Evolutionary conservation across 2,329 filamentous ascomycete species (phyloP).

Genomic region (Arthrobotrys conoides): DNA sequence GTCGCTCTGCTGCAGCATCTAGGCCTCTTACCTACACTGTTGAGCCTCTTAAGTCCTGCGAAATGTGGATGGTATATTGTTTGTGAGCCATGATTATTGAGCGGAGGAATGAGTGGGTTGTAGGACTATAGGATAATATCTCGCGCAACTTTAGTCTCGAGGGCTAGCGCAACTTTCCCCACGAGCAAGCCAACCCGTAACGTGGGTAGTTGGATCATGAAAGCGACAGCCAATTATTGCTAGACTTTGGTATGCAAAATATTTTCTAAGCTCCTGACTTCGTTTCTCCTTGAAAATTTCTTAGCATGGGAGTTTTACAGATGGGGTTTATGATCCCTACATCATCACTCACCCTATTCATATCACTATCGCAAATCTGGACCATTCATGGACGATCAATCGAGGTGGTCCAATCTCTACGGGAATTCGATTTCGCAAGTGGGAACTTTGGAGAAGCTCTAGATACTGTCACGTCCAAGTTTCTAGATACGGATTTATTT

Average conservation of each 20-base stretch:
- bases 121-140: neutral
- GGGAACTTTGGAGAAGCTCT: neutral
- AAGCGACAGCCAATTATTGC: neutral
- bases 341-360: neutral
- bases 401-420: slow-evolving; percentile 26
- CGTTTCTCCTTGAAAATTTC: neutral
- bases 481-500: slow-evolving; percentile 17
- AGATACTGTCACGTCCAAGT: slow-evolving; percentile 1
- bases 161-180: too few species aligned
- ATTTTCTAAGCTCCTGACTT: neutral
- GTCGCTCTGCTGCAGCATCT: too few species aligned
- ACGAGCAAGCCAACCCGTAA: neutral
- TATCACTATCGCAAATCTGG: neutral
- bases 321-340: neutral
- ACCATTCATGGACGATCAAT: neutral
- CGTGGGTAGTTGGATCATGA: neutral
- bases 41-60: too few species aligned
- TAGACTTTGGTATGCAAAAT: neutral
- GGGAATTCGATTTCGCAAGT: neutral
- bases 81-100: neutral
- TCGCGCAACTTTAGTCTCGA: too few species aligned
- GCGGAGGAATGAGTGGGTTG: neutral
- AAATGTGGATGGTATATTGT: too few species aligned
- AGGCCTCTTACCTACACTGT: too few species aligned
- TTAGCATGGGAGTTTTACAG: neutral